Conservation (phyloP, 164 flowering plant species). For the Tetracentron sinense region DNA sequence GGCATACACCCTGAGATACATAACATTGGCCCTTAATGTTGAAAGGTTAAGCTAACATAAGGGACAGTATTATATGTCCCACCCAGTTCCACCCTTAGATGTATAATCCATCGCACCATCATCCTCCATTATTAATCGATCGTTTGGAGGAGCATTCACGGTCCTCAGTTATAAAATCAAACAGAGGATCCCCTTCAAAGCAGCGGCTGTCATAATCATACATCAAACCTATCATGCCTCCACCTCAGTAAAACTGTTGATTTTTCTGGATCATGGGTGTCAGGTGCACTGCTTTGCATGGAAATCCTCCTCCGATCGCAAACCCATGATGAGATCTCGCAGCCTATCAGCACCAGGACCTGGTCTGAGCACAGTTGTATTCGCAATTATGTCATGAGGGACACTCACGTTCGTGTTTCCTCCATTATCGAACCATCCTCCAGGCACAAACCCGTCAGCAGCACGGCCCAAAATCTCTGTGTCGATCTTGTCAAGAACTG, state of each 20-base stretch:
- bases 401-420: slow-evolving; percentile 18
- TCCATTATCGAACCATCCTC: slow-evolving; percentile 49
- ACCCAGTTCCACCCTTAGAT: too few species aligned
- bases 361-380: slow-evolving; percentile 42
- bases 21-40: too few species aligned
- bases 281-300: slow-evolving; percentile 49
- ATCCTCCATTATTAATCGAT: too few species aligned
- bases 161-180: too few species aligned
- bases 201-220: too few species aligned
- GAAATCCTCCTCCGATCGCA: slow-evolving; percentile 50
- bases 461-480: slow-evolving; percentile 53
- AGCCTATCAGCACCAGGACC: slow-evolving; percentile 72
- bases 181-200: too few species aligned
- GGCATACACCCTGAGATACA: too few species aligned
- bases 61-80: too few species aligned
- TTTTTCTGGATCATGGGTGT: neutral
- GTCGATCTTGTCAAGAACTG: slow-evolving; percentile 71
- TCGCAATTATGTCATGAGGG: slow-evolving; percentile 10
- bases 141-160: too few species aligned
- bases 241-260: neutral
- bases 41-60: too few species aligned
- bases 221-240: too few species aligned
- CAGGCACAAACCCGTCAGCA: slow-evolving; percentile 51
- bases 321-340: slow-evolving; percentile 40
- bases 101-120: too few species aligned